Conservation (phyloP, 345 rosid genomes). For the Sisymbrium altissimum region DNA sequence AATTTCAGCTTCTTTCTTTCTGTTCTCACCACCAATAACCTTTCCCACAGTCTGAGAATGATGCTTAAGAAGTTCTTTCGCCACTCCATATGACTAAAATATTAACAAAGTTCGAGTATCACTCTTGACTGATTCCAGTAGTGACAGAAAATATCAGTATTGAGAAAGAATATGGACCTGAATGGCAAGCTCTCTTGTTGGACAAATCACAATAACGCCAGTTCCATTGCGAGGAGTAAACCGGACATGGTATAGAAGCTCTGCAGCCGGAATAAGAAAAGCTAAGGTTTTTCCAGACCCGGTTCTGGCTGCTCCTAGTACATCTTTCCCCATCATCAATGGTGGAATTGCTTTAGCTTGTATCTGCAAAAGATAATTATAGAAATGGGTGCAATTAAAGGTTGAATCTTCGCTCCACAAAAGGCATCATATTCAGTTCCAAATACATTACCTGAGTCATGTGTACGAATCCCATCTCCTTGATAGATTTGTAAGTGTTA, state of each 20-base stretch:
- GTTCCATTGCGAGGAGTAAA: slow-evolving; percentile 83
- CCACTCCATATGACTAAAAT: slow-evolving; percentile 77
- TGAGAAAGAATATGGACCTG: slow-evolving; percentile 49
- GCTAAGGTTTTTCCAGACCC: slow-evolving; percentile 97
- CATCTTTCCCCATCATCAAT: slow-evolving; percentile 79
- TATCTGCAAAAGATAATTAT: slow-evolving; percentile 45
- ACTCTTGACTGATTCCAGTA: neutral
- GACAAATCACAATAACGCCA: slow-evolving; percentile 85
- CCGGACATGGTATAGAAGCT: slow-evolving; percentile 61
- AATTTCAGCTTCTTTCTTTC: slow-evolving; percentile 80
- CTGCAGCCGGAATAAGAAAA: slow-evolving; percentile 83
- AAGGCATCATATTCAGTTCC: neutral
- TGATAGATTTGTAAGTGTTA: slow-evolving; percentile 56
- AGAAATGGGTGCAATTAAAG: neutral
- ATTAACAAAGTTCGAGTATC: neutral
- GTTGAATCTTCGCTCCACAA: neutral
- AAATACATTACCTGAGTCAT: slow-evolving; percentile 68
- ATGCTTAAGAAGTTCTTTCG: slow-evolving; percentile 78
- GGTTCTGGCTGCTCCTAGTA: slow-evolving; percentile 95
- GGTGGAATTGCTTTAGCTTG: slow-evolving; percentile 89
- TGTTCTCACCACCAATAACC: slow-evolving; percentile 83
- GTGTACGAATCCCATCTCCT: slow-evolving; percentile 67
- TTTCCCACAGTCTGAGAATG: slow-evolving; percentile 92
- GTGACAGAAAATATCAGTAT: neutral
- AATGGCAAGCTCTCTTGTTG: slow-evolving; percentile 96